phyloP scores from a whole-genome alignment of 345 rosid species.

The Theobroma cacao region DNA sequence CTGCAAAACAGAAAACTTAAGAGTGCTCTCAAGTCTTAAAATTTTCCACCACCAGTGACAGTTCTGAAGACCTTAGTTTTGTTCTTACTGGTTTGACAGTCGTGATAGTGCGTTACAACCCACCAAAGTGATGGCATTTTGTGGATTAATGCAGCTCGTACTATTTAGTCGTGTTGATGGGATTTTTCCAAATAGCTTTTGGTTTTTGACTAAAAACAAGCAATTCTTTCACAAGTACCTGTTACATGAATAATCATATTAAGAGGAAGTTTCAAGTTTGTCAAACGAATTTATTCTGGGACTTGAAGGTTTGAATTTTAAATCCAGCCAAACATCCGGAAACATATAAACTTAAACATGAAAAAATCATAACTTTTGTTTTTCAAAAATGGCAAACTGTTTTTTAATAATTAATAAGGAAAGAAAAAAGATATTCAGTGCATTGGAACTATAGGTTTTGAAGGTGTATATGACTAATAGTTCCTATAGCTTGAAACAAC shows the following conservation, averaged over 20 bases:
- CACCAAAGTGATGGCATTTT: not conserved
- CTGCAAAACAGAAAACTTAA: not conserved
- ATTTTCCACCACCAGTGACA: not conserved
- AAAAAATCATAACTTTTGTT: not conserved
- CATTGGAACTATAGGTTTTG: too few species aligned
- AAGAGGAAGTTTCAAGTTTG: not conserved
- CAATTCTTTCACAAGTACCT: not conserved
- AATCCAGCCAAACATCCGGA: not conserved
- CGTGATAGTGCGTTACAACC: slow-evolving; percentile 1
- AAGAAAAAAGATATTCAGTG: too few species aligned
- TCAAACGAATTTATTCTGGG: not conserved
- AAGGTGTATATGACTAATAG: too few species aligned
- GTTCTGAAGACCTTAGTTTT: not conserved
- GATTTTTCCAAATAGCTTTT: not conserved
- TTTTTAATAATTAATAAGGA: too few species aligned
- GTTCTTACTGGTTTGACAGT: not conserved
- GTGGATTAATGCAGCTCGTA: not conserved
- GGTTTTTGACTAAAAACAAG: not conserved
- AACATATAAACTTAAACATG: not conserved
- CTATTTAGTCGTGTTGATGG: not conserved
- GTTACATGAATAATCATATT: not conserved
- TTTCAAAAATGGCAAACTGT: not conserved
- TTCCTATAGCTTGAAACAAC: not conserved
- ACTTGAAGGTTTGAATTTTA: not conserved
- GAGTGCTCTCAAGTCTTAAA: not conserved